Evolutionary conservation across 345 rosid genomes (phyloP), one percentile per base, ranked within the genome.

Genomic region (Aquilaria sinensis): DNA sequence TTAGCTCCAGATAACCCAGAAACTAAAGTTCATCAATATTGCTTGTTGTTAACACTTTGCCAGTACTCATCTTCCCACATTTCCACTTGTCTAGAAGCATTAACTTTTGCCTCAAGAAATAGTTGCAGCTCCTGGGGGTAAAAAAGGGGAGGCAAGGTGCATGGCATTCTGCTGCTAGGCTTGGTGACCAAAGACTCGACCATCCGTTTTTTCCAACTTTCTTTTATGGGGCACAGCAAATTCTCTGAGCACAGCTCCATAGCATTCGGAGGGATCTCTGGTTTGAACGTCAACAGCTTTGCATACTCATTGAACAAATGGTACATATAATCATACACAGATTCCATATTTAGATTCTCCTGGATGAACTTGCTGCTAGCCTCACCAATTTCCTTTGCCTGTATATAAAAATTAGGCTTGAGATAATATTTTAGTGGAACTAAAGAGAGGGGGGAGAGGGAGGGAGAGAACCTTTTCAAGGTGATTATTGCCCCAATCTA

Each of bases 311-410:
- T 79, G 29, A 84, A 57, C 5, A 77, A 9, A 69, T 79, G 74
- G 41, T 77, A 76, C 86, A 79, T 77, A 72, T 79, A 81, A 68
- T 75, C 84, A 56, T 79, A 84, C 65, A 84, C 79, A 12, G 69
- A 33, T 14, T 75, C 65, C 78, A 81, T 77, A 56, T 76, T 69
- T 50, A 79, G 54, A 48, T 73, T 68, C 57, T 78, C 74, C 49
- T 47, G 57, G 12, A 73, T 55, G 53, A 71, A 81, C 4, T 47
- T 63, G 70, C 78, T 73, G 47, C 74, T 81, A 3, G 61, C 68
- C 53, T 54, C 65, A 9, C 86, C 89, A 47, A 77, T 81, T 1
- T 37, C 65, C 50, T 67, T 55, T 23, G 83, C 83, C 83, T 78
- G 50, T 56, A 32, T 37, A 8, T 37, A 37, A 2, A n/a, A 47